Evolutionary conservation across 2,329 filamentous ascomycete species (phyloP), one percentile per base, ranked within the genome.

Genomic region (Rhynchosporium agropyri): DNA sequence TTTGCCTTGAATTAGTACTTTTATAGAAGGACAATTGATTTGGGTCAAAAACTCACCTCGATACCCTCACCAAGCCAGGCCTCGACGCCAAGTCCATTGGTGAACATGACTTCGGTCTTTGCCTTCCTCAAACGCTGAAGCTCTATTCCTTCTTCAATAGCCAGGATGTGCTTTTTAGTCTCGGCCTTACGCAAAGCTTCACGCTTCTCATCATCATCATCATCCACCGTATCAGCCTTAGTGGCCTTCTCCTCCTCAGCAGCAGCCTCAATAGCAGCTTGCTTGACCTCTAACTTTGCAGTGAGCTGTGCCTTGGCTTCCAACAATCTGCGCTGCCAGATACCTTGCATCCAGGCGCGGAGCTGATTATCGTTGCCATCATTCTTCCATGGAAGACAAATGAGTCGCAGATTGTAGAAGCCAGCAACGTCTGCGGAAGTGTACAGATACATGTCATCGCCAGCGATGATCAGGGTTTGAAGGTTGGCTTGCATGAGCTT

Each of bases 61-160:
- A 58, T 26, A 12, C 55, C 55, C 9, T 58, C 55, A 26, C 55
- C 55, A 46, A 58, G 55, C 55, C 55, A 58, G 26, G 55, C 55
- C 55, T 58, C 55, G 12, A 58, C 55, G 36, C 55, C 42, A 20
- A 48, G 42, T 6, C 42, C 26, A 13, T 58, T 58, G 4, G 55
- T 58, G 36, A 58, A 58, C 55, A 58, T 58, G 12, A 58, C 55
- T n/a, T 58, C 55, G 2, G 55, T 58, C 43, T 58, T 58, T 9
- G 42, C 38, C 42, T 48, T 48, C n/a, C 55, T 58, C 40, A 58
- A 49, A 3, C 55, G 29, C 40, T 58, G 40, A 13, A 58, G n/a
- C 55, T 49, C 55, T 15, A 48, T 10, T 3, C 55, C 55, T 31
- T 46, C 40, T 29, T 58, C 31, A 38, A 58, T 48, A 28, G 42